Percentiles rank a stretch among this genome's conserved stretches.
Conservation (phyloP, 2,329 filamentous ascomycete species). For the Claviceps lovelessii region DNA sequence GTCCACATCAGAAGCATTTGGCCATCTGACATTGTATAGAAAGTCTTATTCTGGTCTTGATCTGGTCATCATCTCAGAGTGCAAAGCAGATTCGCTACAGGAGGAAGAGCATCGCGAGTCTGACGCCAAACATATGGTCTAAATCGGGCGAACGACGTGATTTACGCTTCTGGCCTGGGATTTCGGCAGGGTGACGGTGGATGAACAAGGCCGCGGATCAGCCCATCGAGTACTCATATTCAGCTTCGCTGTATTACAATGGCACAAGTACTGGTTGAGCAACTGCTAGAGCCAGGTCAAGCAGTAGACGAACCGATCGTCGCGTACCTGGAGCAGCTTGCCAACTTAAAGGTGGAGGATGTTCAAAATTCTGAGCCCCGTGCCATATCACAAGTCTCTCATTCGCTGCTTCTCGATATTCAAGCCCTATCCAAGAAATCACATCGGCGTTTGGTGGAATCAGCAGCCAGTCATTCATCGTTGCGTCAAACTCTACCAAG, state of each 20-base stretch:
- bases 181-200: background rate
- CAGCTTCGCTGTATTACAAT: slow-evolving; percentile 11
- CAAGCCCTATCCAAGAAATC: slow-evolving; percentile 84
- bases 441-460: slow-evolving; percentile 69
- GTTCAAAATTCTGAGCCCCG: slow-evolving; percentile 64
- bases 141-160: background rate
- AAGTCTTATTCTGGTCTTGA: too few species aligned
- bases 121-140: background rate
- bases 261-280: slow-evolving; percentile 23
- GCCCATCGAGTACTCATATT: background rate
- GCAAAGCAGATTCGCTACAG: too few species aligned
- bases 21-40: too few species aligned
- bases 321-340: slow-evolving; percentile 63
- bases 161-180: background rate
- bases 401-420: slow-evolving; percentile 67
- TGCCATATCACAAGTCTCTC: slow-evolving; percentile 63
- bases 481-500: slow-evolving; percentile 58
- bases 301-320: slow-evolving; percentile 38
- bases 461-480: slow-evolving; percentile 61
- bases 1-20: too few species aligned
- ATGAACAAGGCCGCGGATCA: background rate
- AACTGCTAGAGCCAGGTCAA: slow-evolving; percentile 17
- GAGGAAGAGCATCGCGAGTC: background rate
- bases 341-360: slow-evolving; percentile 59
- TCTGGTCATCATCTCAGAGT: too few species aligned